Conservation (phyloP, 352 stramenopile species). For the Globisporangium paddicum region DNA sequence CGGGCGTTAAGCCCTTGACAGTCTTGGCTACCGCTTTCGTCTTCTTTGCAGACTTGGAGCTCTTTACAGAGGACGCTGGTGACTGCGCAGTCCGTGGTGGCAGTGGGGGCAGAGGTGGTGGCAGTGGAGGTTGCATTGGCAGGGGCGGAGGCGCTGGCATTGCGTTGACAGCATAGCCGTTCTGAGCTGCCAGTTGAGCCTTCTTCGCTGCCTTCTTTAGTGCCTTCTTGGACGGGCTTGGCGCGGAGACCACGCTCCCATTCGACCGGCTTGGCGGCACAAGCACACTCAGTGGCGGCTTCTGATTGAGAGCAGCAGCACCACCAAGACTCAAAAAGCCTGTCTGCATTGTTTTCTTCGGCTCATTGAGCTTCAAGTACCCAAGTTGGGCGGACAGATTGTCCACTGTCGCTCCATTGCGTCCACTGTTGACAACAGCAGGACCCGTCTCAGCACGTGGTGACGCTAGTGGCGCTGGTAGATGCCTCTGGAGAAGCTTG, state of each 20-base stretch:
- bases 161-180: background rate
- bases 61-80: background rate
- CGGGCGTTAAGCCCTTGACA: slow-evolving; percentile 33
- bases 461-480: background rate
- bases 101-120: slow-evolving; percentile 2
- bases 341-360: background rate
- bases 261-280: background rate
- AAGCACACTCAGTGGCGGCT: background rate
- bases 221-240: background rate
- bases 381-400: slow-evolving; percentile 3
- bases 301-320: background rate
- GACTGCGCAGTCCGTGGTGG: background rate
- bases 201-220: background rate
- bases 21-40: slow-evolving; percentile 6
- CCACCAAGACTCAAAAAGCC: background rate
- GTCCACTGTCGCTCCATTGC: background rate
- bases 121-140: slow-evolving; percentile 10
- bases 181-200: background rate
- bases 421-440: background rate
- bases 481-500: slow-evolving; percentile 3
- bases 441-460: background rate
- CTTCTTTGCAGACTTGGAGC: slow-evolving; percentile 12
- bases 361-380: slow-evolving; percentile 3
- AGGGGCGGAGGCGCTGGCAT: background rate
- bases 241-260: background rate